phyloP scores from a whole-genome alignment of 768 basidiomycete genomes.

The Saitozyma sp. region DNA sequence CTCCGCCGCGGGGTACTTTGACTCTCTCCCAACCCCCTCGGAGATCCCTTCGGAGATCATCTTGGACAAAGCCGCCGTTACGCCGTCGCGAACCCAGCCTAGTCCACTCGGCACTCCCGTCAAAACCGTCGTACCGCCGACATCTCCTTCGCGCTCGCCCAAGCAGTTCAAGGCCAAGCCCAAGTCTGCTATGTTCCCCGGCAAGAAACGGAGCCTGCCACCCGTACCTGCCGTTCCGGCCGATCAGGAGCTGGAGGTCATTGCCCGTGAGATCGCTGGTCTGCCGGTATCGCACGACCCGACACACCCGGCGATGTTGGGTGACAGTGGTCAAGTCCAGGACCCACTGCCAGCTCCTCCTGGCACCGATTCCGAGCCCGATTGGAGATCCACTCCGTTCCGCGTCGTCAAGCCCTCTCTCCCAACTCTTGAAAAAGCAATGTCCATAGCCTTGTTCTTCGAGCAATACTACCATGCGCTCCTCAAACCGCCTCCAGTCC shows the following conservation, averaged over 20 bases:
- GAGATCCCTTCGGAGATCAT: constrained; percentile 4
- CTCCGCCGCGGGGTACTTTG: constrained; percentile 28
- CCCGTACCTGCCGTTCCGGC: neutral
- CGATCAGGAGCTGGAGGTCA: constrained; percentile 3
- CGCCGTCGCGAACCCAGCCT: no score
- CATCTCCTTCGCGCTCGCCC: neutral
- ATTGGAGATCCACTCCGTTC: constrained; percentile 25
- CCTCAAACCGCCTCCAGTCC: constrained; percentile 27
- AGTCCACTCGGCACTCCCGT: no score
- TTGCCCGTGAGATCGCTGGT: constrained; percentile 7
- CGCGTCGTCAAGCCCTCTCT: constrained; percentile 74
- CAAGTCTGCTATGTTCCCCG: neutral
- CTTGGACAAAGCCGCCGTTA: no score
- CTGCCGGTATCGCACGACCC: no score
- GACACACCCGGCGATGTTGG: no score
- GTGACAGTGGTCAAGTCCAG: no score
- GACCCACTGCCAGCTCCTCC: no score
- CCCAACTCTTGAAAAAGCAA: constrained; percentile 87
- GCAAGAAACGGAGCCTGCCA: neutral
- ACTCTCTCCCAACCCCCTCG: constrained; percentile 27
- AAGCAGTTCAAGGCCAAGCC: neutral
- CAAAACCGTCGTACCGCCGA: constrained; percentile 3
- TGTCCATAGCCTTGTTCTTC: constrained; percentile 88
- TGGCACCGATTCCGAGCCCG: neutral
- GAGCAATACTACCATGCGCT: constrained; percentile 53